phyloP scores from a whole-genome alignment of 129 eudicot species.

The Chrysanthemum lavandulifolium region DNA sequence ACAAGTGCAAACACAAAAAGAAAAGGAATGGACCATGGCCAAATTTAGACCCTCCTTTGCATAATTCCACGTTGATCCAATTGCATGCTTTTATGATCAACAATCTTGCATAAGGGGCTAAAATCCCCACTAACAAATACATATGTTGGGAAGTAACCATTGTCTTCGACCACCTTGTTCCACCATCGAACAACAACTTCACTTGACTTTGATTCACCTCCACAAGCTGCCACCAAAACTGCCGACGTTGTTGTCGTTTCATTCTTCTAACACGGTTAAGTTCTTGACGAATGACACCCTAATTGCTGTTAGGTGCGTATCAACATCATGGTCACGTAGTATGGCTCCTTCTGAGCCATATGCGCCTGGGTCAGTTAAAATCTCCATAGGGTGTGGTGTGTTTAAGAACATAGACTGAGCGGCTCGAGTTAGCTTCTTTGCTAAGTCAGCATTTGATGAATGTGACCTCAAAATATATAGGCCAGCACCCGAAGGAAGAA shows the following conservation, averaged over 20 bases:
- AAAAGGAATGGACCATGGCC: no score
- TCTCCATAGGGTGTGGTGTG: conserved; percentile 85
- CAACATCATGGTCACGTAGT: conserved; percentile 76
- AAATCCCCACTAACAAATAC: conserved; percentile 63
- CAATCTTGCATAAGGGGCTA: conserved; percentile 50
- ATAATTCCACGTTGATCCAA: conserved; percentile 20
- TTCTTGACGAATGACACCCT: conserved; percentile 69
- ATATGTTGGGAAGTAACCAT: conserved; percentile 56
- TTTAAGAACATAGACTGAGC: conserved; percentile 63
- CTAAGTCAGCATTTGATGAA: conserved; percentile 28
- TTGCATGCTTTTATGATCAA: conserved; percentile 28
- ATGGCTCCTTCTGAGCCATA: conserved; percentile 73
- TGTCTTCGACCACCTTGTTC: conserved; percentile 55
- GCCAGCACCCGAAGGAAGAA: conserved; percentile 83
- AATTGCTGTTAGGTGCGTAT: conserved; percentile 57
- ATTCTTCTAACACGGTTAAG: conserved; percentile 49
- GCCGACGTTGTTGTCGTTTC: conserved; percentile 41
- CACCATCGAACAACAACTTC: conserved; percentile 44
- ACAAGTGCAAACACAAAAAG: no score
- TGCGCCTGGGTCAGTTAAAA: conserved; percentile 54
- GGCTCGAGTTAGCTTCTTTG: conserved; percentile 54
- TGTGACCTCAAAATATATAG: conserved; percentile 53
- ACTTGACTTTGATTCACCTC: conserved; percentile 34
- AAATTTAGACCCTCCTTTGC: not conserved
- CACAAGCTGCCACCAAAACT: conserved; percentile 61